These are phyloP conservation scores for Tetracladium marchalianum DNA, from an alignment of 495 filamentous ascomycete genomes.

Conservation along the genomic window DNA sequence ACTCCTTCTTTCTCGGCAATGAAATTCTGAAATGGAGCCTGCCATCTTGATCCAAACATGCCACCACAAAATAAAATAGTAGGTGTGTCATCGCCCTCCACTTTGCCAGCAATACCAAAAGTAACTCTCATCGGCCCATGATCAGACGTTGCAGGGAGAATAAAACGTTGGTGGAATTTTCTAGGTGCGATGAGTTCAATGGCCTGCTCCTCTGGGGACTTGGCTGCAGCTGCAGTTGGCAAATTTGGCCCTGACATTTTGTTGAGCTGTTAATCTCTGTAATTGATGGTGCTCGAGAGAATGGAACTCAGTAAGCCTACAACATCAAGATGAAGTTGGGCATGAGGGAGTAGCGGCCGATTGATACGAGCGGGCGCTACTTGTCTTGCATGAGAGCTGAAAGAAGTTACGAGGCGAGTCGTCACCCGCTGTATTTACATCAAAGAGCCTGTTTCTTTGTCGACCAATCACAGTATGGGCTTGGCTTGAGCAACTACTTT, in stretches of 20 bases:
- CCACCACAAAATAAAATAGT: slow-evolving; percentile 14
- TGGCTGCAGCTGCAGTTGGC: not conserved
- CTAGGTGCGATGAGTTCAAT: slow-evolving; percentile 3
- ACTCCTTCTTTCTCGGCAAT: slow-evolving; percentile 12
- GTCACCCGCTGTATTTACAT: no score
- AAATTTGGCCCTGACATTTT: not conserved
- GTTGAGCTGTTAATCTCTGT: no score
- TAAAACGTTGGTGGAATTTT: slow-evolving; percentile 14
- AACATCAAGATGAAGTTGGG: no score
- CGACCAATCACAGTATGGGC: no score
- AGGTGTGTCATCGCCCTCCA: slow-evolving; percentile 6
- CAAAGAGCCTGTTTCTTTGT: no score
- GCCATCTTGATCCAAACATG: slow-evolving; percentile 13
- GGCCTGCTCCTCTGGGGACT: slow-evolving; percentile 1
- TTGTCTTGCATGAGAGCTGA: no score
- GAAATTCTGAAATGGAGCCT: not conserved
- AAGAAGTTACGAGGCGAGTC: no score
- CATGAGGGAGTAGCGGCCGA: no score
- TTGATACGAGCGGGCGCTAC: no score
- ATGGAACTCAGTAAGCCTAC: no score
- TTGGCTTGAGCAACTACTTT: no score
- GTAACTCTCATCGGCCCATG: slow-evolving; percentile 15
- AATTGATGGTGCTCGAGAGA: no score
- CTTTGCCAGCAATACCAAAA: slow-evolving; percentile 10
- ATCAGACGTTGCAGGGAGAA: slow-evolving; percentile 7